Percentiles rank a stretch among this genome's conserved stretches.
Evolutionary conservation across 192 early-diverging fungal species (phyloP).

Genomic region (Dimargaris cristalligena): DNA sequence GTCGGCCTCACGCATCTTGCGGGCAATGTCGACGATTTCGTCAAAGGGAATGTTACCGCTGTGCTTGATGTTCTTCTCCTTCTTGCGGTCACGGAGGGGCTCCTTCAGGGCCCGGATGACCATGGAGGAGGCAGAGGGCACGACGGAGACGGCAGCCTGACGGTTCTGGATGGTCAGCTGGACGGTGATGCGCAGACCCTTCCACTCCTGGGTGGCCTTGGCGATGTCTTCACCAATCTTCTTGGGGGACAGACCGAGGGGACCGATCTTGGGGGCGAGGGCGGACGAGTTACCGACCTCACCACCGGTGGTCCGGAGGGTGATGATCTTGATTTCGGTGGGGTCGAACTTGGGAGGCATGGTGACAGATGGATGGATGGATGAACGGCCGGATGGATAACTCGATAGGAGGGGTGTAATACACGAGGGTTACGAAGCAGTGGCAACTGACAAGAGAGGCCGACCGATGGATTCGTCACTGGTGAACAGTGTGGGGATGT

Average conservation of each 20-base stretch:
- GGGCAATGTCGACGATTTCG: slow-evolving; percentile 89
- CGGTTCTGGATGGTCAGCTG: slow-evolving; percentile 99
- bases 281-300: slow-evolving; percentile 95
- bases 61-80: slow-evolving; percentile 92
- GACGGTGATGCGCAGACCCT: slow-evolving; percentile 97
- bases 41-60: slow-evolving; percentile 36
- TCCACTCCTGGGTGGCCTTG: slow-evolving; percentile 98
- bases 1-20: slow-evolving; percentile 65
- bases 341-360: slow-evolving; percentile 90
- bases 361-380: slow-evolving; percentile 15
- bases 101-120: slow-evolving; percentile 97
- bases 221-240: slow-evolving; percentile 99
- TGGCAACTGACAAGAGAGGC: too few species aligned
- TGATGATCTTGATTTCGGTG: slow-evolving; percentile 57
- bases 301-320: slow-evolving; percentile 95
- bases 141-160: slow-evolving; percentile 92
- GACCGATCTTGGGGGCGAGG: slow-evolving; percentile 99
- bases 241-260: slow-evolving; percentile 98
- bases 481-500: too few species aligned
- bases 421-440: too few species aligned
- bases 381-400: slow-evolving; percentile 22
- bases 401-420: too few species aligned
- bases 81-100: slow-evolving; percentile 93
- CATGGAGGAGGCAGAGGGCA: slow-evolving; percentile 90
- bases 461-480: too few species aligned